Evolutionary conservation across 2,329 filamentous ascomycete species (phyloP).

Genomic region (Diaporthe sp.): DNA sequence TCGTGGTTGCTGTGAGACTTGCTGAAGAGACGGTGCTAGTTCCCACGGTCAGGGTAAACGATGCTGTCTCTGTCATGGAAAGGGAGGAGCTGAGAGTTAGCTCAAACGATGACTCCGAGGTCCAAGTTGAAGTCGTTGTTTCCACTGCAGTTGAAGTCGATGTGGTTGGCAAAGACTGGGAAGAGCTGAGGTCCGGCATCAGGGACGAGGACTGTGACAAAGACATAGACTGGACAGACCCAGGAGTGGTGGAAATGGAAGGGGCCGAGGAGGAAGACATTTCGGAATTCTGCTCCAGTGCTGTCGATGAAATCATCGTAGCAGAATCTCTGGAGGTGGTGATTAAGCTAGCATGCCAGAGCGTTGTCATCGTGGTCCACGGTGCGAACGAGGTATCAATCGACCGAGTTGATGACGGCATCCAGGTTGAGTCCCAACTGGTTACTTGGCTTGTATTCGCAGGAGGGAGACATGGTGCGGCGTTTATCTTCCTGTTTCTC

Average conservation of each 20-base stretch:
- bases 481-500: neutral
- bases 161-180: neutral
- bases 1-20: neutral
- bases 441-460: slow-evolving; percentile 18
- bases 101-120: neutral
- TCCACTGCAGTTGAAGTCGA: neutral
- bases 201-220: neutral
- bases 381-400: neutral
- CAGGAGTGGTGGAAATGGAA: neutral
- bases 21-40: neutral
- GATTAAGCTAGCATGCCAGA: neutral
- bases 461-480: slow-evolving; percentile 1
- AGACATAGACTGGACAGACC: neutral
- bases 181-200: neutral
- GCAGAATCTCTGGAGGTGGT: neutral
- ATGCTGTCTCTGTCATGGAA: slow-evolving; percentile 3
- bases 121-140: neutral
- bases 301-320: neutral
- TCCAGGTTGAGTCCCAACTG: slow-evolving; percentile 21
- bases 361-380: slow-evolving; percentile 5
- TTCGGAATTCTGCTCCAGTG: neutral
- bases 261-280: neutral
- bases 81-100: slow-evolving; percentile 1
- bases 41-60: neutral
- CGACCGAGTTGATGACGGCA: neutral